Evolutionary conservation across 2,329 filamentous ascomycete genomes (phyloP), one percentile per base, ranked within the genome.

Genomic region (Bimuria novae-zelandiae): DNA sequence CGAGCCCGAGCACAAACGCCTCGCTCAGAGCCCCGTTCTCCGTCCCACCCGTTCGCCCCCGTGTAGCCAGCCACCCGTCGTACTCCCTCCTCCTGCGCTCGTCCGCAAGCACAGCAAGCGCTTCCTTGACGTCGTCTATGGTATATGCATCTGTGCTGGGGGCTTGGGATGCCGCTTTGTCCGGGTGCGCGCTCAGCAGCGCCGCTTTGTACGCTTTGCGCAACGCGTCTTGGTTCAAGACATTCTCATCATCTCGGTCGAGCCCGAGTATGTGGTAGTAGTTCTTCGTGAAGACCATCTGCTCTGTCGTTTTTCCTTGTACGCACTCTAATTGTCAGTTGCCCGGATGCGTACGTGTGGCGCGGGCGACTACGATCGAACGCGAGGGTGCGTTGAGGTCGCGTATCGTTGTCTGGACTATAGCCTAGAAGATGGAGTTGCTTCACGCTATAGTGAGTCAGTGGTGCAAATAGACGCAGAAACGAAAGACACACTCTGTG

Each of bases 91-190:
- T 77, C 6, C 71, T 55, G 1, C 42, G 36, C 0, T 79, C 71
- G 39, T 82, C 73, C 0, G 76, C 75, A 2, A 87, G 77, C 1
- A 77, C 78, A 46, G 78, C 79, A 66, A 84, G 86, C 3, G 84
- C 84, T n/a, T 77, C 68, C 16, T 80, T 81, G 23, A 87, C 84
- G 41, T 83, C 76, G 64, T 87, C 84, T 42, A 87, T 74, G 10
- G 80, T 80, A 51, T 68, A 75, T 6, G 21, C 16, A 6, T 52
- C 10, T 11, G 6, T n/a, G 10, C 25, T 3, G 25, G 3, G 2
- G 25, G 10, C 14, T 7, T 8, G 25, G n/a, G 17, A n/a, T n/a
- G n/a, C n/a, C 35, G 55, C 44, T 66, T 84, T 86, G 70, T 87
- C 84, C 0, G 84, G 84, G 64, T 87, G 84, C 60, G 85, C 76